phyloP scores from a whole-genome alignment of 2,329 filamentous ascomycete species.

The Ascocoryne sarcoides region DNA sequence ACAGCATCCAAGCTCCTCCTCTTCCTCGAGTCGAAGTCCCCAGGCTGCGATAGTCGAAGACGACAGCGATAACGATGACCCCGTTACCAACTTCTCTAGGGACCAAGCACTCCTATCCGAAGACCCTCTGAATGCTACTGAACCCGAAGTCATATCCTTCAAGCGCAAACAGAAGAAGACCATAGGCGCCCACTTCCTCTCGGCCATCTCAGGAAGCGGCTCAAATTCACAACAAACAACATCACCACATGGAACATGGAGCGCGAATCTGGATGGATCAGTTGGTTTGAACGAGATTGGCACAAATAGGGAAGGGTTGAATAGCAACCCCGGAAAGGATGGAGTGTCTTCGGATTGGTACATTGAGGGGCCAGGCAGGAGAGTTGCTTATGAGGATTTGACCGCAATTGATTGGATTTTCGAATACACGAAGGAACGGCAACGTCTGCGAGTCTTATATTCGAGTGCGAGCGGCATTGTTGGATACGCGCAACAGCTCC shows the following conservation, averaged over 20 bases:
- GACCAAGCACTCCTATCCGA: constrained; percentile 38
- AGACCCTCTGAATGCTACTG: constrained; percentile 45
- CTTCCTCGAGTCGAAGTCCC: constrained; percentile 18
- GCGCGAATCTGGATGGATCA: constrained; percentile 7
- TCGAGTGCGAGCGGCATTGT: constrained; percentile 61
- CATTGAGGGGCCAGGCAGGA: constrained; percentile 75
- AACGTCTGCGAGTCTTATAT: constrained; percentile 70
- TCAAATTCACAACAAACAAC: constrained; percentile 16
- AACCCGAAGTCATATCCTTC: constrained; percentile 53
- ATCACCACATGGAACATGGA: constrained; percentile 19
- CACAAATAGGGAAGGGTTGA: constrained; percentile 8
- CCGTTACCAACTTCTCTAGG: constrained; percentile 21
- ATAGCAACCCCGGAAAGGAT: constrained; percentile 33
- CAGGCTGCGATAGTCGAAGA: constrained; percentile 29
- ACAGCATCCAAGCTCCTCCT: constrained; percentile 19
- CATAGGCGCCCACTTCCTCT: constrained; percentile 19
- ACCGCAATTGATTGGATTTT: constrained; percentile 99
- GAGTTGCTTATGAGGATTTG: constrained; percentile 91
- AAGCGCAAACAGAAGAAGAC: constrained; percentile 54
- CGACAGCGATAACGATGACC: constrained; percentile 33
- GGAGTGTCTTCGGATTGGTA: constrained; percentile 67
- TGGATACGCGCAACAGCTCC: constrained; percentile 62
- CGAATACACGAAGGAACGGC: constrained; percentile 92
- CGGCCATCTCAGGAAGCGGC: constrained; percentile 18
- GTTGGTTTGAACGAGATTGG: constrained; percentile 13